phyloP scores from a whole-genome alignment of 2,329 filamentous ascomycete species.

The Pyrenochaeta sp. region DNA sequence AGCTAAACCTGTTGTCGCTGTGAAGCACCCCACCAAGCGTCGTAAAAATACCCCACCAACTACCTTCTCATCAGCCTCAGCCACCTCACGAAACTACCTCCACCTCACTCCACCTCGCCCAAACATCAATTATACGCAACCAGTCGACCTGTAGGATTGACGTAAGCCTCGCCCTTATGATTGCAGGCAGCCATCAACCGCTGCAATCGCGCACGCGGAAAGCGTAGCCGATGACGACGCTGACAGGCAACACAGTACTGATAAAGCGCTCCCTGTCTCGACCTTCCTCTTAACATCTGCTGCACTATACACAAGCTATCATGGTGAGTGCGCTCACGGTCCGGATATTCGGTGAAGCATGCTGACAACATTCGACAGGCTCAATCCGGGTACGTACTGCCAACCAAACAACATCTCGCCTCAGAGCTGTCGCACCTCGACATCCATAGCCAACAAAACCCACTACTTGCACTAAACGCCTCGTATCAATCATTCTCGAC shows the following conservation, averaged over 20 bases:
- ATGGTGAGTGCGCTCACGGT: conserved; percentile 41
- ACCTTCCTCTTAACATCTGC: conserved; percentile 23
- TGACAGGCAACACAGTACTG: conserved; percentile 46
- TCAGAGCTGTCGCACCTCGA: conserved; percentile 24
- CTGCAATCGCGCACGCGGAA: conserved; percentile 15
- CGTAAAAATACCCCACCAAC: conserved; percentile 30
- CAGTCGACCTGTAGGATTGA: conserved; percentile 31
- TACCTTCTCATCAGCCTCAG: conserved; percentile 34
- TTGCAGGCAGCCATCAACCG: conserved; percentile 26
- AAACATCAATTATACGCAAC: conserved; percentile 21
- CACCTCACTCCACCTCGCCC: conserved; percentile 27
- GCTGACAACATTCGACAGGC: conserved; percentile 44
- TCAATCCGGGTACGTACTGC: conserved; percentile 54
- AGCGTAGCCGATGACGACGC: conserved; percentile 46
- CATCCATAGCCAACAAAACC: conserved; percentile 8
- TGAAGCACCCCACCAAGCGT: conserved; percentile 2
- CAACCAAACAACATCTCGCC: conserved; percentile 18
- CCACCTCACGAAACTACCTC: conserved; percentile 25
- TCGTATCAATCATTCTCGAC: conserved; percentile 10
- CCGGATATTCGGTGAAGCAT: neutral
- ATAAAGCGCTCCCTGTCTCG: conserved; percentile 43
- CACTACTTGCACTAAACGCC: conserved; percentile 8
- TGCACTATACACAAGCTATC: conserved; percentile 36
- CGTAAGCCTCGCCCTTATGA: conserved; percentile 32
- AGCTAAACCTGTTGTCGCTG: conserved; percentile 19